Conservation (phyloP, 1,284 basidiomycete genomes). For the Lentinula novae-zelandiae region DNA sequence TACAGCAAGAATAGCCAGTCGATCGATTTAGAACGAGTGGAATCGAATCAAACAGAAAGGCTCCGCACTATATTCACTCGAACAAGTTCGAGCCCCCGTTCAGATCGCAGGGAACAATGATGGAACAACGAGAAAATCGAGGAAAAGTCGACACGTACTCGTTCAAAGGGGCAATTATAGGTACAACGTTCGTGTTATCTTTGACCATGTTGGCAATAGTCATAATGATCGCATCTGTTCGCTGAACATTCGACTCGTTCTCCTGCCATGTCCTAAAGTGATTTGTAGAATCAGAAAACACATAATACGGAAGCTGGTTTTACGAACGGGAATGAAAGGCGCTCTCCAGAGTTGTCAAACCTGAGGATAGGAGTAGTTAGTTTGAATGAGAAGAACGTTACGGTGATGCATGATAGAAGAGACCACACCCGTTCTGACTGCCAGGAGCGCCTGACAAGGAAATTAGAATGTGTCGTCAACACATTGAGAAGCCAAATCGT, state of each 20-base stretch:
- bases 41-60: not conserved
- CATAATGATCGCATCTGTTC: constrained; percentile 8
- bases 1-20: not conserved
- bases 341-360: constrained; percentile 85
- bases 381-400: not conserved
- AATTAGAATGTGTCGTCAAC: not conserved
- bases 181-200: constrained; percentile 1
- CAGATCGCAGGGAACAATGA: no score
- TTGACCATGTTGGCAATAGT: constrained; percentile 6
- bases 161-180: constrained; percentile 4
- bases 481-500: not conserved
- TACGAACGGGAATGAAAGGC: constrained; percentile 48
- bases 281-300: not conserved
- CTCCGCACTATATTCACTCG: not conserved
- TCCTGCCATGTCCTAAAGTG: constrained; percentile 7
- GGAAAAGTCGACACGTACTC: not conserved
- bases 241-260: constrained; percentile 7
- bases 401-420: not conserved
- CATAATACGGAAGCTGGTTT: not conserved
- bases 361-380: constrained; percentile 28
- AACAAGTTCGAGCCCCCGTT: no score
- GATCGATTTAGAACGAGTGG: no score
- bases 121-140: not conserved
- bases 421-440: constrained; percentile 71
- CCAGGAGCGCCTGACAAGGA: constrained; percentile 57